phyloP scores from a whole-genome alignment of 2,329 filamentous ascomycete species.

The Sporothrix variecibatus region DNA sequence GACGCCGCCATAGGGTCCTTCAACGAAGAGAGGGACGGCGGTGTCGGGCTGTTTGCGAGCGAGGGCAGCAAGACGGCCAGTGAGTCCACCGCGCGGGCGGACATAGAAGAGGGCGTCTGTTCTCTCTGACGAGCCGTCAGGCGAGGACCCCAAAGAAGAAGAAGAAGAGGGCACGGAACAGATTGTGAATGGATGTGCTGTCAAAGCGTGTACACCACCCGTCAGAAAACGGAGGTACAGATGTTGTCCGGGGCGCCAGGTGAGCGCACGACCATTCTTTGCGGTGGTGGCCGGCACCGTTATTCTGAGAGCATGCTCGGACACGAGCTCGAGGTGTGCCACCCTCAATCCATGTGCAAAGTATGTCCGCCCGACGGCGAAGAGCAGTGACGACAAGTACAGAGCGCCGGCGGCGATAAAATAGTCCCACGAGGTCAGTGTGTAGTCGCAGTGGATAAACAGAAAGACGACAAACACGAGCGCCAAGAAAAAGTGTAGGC shows the following conservation, averaged over 20 bases:
- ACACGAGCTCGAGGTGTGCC: slow-evolving; percentile 45
- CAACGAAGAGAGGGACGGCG: slow-evolving; percentile 51
- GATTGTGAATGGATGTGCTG: slow-evolving; percentile 31
- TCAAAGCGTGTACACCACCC: slow-evolving; percentile 26
- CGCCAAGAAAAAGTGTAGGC: slow-evolving; percentile 54
- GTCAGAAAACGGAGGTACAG: slow-evolving; percentile 36
- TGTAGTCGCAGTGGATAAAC: slow-evolving; percentile 61
- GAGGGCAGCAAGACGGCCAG: slow-evolving; percentile 46
- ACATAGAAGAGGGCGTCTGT: slow-evolving; percentile 56
- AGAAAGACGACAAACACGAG: slow-evolving; percentile 59
- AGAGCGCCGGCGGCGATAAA: slow-evolving; percentile 58
- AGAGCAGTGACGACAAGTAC: slow-evolving; percentile 51
- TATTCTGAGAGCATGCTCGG: slow-evolving; percentile 46
- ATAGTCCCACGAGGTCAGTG: slow-evolving; percentile 60
- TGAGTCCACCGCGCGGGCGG: slow-evolving; percentile 52
- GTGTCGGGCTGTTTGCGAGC: slow-evolving; percentile 42
- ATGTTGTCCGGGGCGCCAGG: slow-evolving; percentile 57
- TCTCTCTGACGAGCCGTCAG: not conserved
- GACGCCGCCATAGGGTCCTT: slow-evolving; percentile 61
- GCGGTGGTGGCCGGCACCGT: slow-evolving; percentile 42
- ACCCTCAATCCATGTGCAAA: slow-evolving; percentile 53
- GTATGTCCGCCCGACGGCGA: slow-evolving; percentile 48
- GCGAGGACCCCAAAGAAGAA: not conserved
- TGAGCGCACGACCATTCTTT: slow-evolving; percentile 34
- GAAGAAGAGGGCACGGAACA: slow-evolving; percentile 21